Evolutionary conservation across 2,329 filamentous ascomycete genomes (phyloP), one percentile per base, ranked within the genome.

Genomic region (Xylariaceae sp.): DNA sequence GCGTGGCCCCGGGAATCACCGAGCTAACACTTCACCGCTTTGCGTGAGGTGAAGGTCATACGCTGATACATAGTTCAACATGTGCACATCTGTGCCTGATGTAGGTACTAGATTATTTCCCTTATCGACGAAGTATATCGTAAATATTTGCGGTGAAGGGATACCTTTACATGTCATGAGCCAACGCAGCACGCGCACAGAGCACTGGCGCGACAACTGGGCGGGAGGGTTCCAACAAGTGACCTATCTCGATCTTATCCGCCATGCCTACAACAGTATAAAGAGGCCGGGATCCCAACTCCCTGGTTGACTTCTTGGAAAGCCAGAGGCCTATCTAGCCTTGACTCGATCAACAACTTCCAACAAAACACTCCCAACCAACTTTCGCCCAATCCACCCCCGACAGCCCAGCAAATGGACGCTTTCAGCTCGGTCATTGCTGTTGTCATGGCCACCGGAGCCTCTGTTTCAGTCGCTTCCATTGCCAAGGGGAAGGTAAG

Each of bases 401-500:
- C 47, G 53, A 45, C 57, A 56, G 51, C 53, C 42, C 15, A 36
- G 30, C 34, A 57, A 49, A 61, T 61, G 59, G 59, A 61, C 42
- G 57, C 59, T 47, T 50, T 52, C 47, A 37, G 45, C 55, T 54
- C 57, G 53, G 32, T 51, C 42, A 21, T 60, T 42, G 51, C 57
- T 58, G 55, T 51, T 58, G 49, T 53, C 34, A 53, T 60, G 57
- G 51, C 29, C 47, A 29, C 55, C 57, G 53, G 51, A 40, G 34
- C 45, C 58, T 51, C 49, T 39, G 51, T 61, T 49, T 60, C 53
- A 50, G 55, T 54, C 48, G 55, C 49, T 30, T 48, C 53, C 47
- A 54, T 51, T 41, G 49, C 51, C 36, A 32, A 55, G 57, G 57
- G 57, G 47, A 58, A 56, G 59, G 59, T 61, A 55, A 56, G 58